phyloP scores from a whole-genome alignment of 2,329 filamentous ascomycete genomes.

The Macrophomina pseudophaseolina region DNA sequence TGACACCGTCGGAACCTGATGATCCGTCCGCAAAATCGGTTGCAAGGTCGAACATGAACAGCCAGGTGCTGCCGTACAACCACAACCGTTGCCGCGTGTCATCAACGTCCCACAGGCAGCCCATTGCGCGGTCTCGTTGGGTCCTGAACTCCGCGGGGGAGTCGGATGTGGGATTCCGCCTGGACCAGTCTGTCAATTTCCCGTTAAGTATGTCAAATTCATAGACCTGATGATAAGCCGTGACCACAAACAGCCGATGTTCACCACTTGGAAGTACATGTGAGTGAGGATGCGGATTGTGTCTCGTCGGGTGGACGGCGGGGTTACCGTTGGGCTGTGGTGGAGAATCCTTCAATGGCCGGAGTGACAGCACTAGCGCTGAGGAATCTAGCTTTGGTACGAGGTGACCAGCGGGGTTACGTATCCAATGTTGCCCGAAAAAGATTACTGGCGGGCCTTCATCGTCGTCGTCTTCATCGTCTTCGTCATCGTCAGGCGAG shows the following conservation, averaged over 20 bases:
- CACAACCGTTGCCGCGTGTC: slow-evolving; percentile 66
- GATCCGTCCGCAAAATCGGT: slow-evolving; percentile 62
- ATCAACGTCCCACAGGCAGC: slow-evolving; percentile 79
- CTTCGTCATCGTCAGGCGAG: slow-evolving; percentile 39
- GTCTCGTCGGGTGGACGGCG: slow-evolving; percentile 55
- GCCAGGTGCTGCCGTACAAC: slow-evolving; percentile 84
- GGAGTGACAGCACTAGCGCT: slow-evolving; percentile 54
- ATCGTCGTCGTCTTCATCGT: slow-evolving; percentile 58
- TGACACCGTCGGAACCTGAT: slow-evolving; percentile 26
- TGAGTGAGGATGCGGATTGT: slow-evolving; percentile 59
- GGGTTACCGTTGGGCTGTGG: slow-evolving; percentile 51
- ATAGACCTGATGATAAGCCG: slow-evolving; percentile 70
- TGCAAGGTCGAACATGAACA: slow-evolving; percentile 90
- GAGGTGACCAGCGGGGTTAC: slow-evolving; percentile 68
- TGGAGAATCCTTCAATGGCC: slow-evolving; percentile 37
- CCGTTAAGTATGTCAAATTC: slow-evolving; percentile 81
- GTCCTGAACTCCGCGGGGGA: slow-evolving; percentile 77
- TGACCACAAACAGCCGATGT: slow-evolving; percentile 64
- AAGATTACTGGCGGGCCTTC: slow-evolving; percentile 56
- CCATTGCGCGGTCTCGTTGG: slow-evolving; percentile 80
- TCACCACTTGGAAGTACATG: slow-evolving; percentile 61
- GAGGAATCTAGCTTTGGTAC: slow-evolving; percentile 53
- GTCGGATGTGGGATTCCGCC: slow-evolving; percentile 75
- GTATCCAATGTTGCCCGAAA: slow-evolving; percentile 72
- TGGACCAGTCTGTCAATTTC: slow-evolving; percentile 81